These are phyloP conservation scores for Primulina huaijiensis DNA, from an alignment of 257 asterid genomes.

Conservation along the genomic window DNA sequence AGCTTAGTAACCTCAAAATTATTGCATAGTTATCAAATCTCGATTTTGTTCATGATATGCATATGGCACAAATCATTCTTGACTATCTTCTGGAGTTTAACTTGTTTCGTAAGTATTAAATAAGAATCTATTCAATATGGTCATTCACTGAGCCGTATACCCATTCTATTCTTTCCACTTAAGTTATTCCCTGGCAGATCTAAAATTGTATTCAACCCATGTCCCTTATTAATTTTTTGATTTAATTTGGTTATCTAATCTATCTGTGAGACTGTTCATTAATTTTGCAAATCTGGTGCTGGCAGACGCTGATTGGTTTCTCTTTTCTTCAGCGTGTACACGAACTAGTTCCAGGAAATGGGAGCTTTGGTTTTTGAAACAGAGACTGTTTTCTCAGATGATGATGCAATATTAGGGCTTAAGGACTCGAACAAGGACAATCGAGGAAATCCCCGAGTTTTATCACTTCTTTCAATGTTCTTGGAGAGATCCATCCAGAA, in stretches of 20 bases:
- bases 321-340: constrained; percentile 35
- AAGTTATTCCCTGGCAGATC: neutral
- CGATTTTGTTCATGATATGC: neutral
- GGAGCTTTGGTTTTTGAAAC: constrained; percentile 50
- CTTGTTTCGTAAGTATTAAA: too few species aligned
- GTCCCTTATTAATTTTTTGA: neutral
- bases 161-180: neutral
- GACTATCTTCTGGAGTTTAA: neutral
- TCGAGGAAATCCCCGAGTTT: constrained; percentile 55
- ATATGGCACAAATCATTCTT: neutral
- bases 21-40: neutral
- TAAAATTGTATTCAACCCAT: too few species aligned
- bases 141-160: neutral
- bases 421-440: constrained; percentile 41
- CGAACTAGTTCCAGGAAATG: constrained; percentile 33
- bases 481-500: constrained; percentile 64
- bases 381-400: constrained; percentile 36
- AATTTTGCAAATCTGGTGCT: neutral
- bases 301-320: constrained; percentile 1
- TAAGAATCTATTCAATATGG: neutral
- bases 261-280: neutral
- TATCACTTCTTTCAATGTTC: constrained; percentile 57
- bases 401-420: constrained; percentile 56
- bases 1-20: neutral
- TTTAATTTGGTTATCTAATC: neutral